Base-by-base conservation (phyloP, 306 rosid genomes). In the Alnus glutinosa region DNA sequence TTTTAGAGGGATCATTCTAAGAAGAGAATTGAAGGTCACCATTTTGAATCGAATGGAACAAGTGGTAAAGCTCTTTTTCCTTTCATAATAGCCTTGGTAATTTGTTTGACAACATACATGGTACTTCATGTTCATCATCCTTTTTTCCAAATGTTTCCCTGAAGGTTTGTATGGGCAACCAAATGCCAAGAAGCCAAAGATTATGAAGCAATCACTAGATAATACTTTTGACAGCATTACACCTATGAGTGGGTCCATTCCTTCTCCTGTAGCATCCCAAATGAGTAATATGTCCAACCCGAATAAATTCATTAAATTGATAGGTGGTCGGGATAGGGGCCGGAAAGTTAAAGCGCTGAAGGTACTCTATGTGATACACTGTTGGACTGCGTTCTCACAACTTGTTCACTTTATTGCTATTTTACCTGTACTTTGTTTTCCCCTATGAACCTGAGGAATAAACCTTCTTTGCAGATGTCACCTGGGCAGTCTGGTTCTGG, bases 231-330 rank as follows among this genome's bases (percentile, higher is more conserved):
- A 93, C 82, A 87, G 89, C 75, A 80, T 87, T 44, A 74, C 90
- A 79, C 87, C 94, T 46, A 81, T 84, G 76, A 71, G 89, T 75
- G 96, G 94, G 77, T 92, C 98, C 75, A 80, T 93, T 83, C 97
- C 98, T 82, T 96, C 99, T 66, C 98, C 99, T 51, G 99, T 88
- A 74, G 90, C 97, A 55, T 90, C 98, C 55, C 99, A 93, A 86
- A 92, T 91, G 89, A 91, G 95, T 88, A 93, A 93, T 83, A 90
- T 93, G 95, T 82, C 97, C 68, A 93, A 92, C 86, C 84, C 91
- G 55, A 96, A 80, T 90, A 96, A 91, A 86, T 79, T 96, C 76
- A 89, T 93, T 58, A 93, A 86, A 84, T 87, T 93, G 87, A 93
- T 96, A 70, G 89, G 94, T 87, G 97, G 96, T 49, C 93, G 98